phyloP scores from a whole-genome alignment of 148 eudicot genomes.

The Vaccinium corymbosum region DNA sequence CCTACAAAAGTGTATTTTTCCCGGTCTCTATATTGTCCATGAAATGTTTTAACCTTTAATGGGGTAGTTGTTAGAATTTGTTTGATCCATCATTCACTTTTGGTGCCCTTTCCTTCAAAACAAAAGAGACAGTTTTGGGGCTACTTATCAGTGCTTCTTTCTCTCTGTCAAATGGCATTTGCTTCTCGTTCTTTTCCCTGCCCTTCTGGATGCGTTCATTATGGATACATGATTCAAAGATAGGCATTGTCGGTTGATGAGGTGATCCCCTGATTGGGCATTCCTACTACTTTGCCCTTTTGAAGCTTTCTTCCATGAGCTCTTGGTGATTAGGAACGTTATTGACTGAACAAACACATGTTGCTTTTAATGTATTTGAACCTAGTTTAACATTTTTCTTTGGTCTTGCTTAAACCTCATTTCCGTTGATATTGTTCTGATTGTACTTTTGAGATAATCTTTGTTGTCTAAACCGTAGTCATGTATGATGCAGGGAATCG shows the following conservation, averaged over 20 bases:
- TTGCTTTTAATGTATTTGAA: not conserved
- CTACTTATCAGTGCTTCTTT: constrained; percentile 1
- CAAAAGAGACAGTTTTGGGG: not conserved
- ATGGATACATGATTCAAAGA: not conserved
- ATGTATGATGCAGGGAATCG: constrained; percentile 65
- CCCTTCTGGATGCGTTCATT: not conserved
- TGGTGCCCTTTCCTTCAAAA: not conserved
- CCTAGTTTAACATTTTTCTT: not conserved
- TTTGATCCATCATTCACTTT: not conserved
- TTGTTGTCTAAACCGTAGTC: constrained; percentile 5
- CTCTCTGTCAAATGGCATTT: not conserved
- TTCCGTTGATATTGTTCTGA: not conserved
- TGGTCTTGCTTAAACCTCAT: not conserved
- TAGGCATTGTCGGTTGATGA: not conserved
- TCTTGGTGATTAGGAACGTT: not conserved
- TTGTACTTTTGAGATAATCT: not conserved
- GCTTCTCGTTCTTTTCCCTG: not conserved
- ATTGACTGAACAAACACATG: not conserved
- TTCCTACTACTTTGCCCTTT: not conserved
- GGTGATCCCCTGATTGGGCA: not conserved
- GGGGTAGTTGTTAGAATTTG: not conserved
- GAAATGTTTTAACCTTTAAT: not conserved
- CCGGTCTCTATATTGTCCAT: not conserved
- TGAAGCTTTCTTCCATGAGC: not conserved
- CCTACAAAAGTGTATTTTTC: not conserved